Evolutionary conservation across 1,284 basidiomycete species (phyloP), one percentile per base, ranked within the genome.

Genomic region (Laetiporus sulphureus): DNA sequence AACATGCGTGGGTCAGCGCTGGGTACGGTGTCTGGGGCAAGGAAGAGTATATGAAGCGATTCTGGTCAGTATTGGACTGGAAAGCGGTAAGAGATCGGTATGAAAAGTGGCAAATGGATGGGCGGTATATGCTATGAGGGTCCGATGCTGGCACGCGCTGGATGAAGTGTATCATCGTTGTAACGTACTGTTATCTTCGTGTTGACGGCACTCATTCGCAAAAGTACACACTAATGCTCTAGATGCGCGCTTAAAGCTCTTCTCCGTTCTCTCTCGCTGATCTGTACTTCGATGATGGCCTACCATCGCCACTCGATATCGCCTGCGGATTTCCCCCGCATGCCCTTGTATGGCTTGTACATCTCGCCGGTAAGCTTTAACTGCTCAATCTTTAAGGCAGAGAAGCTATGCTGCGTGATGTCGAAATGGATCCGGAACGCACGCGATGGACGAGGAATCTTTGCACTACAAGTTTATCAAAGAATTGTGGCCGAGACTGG

Each of bases 21-120:
- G 85, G 85, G 46, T 94, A 91, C 57, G 95, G 95, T 10, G 80
- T 99, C 13, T 95, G 91, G 89, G 92, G 91, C 31, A 92, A 91
- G 67, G 89, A 92, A 59, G 73, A 79, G 59, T 99, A 95, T 72
- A 67, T 96, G 54, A 79, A 76, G 56, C 77, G 86, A 57, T 97
- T 96, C 71, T 97, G 92, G 88, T 73, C 73, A 27, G 85, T 83
- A 37, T 64, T 99, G 47, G 76, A 99, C 65, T 99, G 95, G 95
- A 61, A 68, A 40, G 79, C 77, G 59, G 77, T 90, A 45, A 68
- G 67, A 56, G 47, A 60, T 11, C 48, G 55, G 23, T 66, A 48
- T 44, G 19, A 25, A n/a, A 51, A 40, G 32, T 52, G 46, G 22
- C 12, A 15, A 5, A 19, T 10, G 38, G 11, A 12, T 15, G 15